Conservation (phyloP, 805 yeast genomes). For the Monosporozyma siamensis region DNA sequence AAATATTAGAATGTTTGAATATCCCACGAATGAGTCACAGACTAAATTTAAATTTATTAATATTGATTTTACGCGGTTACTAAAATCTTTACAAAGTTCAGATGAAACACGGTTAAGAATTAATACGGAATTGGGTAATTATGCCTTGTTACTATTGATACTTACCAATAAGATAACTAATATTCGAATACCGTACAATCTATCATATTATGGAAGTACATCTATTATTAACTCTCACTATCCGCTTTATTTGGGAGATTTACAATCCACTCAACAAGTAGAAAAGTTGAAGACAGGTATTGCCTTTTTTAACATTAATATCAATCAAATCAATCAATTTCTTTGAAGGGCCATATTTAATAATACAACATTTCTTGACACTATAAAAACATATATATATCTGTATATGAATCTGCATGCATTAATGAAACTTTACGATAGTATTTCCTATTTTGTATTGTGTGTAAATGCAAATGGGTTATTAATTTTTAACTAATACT, state of each 20-base stretch:
- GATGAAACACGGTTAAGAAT: slow-evolving; percentile 7
- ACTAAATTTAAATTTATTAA: slow-evolving; percentile 5
- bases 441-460: no score
- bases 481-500: slow-evolving; percentile 20
- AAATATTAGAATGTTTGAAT: background rate
- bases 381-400: no score
- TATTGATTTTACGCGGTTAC: slow-evolving; percentile 7
- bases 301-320: slow-evolving; percentile 15
- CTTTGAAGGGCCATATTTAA: slow-evolving; percentile 25
- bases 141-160: slow-evolving; percentile 17
- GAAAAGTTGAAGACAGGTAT: slow-evolving; percentile 14
- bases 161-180: slow-evolving; percentile 14
- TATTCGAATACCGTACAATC: slow-evolving; percentile 17
- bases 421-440: no score
- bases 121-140: slow-evolving; percentile 24
- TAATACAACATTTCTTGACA: no score
- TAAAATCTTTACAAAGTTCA: slow-evolving; percentile 5
- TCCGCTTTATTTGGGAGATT: slow-evolving; percentile 19
- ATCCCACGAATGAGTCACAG: no score
- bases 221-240: slow-evolving; percentile 15
- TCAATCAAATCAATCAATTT: slow-evolving; percentile 23
- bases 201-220: slow-evolving; percentile 23
- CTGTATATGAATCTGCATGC: no score
- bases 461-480: no score
- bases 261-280: slow-evolving; percentile 9